Conservation (phyloP, 1,284 basidiomycete genomes). For the Afroboletus lepidellus region DNA sequence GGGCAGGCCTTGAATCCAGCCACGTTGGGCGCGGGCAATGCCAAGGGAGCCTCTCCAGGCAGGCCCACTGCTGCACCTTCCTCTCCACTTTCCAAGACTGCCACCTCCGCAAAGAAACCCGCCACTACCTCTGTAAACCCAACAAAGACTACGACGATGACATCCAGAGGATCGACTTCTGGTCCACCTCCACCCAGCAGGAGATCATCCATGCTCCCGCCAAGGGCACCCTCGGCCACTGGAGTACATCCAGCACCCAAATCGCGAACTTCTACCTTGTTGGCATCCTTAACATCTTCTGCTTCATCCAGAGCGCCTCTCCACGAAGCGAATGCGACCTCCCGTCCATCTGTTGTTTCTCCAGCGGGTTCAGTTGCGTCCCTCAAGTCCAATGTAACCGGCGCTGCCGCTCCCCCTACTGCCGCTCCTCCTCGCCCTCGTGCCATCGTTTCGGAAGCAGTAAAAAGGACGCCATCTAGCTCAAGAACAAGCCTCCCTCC, state of each 20-base stretch:
- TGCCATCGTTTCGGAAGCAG: conserved; percentile 53
- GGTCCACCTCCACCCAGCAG: conserved; percentile 38
- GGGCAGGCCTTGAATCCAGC: conserved; percentile 63
- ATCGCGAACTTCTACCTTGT: conserved; percentile 31
- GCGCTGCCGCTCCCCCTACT: conserved; percentile 10
- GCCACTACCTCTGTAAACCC: conserved; percentile 40
- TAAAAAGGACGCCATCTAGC: conserved; percentile 43
- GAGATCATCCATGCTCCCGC: conserved; percentile 48
- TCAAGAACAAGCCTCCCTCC: conserved; percentile 40
- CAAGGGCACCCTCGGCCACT: conserved; percentile 35
- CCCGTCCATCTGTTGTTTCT: conserved; percentile 51
- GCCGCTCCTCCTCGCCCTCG: conserved; percentile 42
- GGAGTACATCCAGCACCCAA: conserved; percentile 30
- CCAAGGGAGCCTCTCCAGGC: conserved; percentile 51
- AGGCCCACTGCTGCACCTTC: conserved; percentile 37
- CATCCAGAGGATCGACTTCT: conserved; percentile 35
- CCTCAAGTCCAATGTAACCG: conserved; percentile 34
- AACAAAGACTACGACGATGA: conserved; percentile 43
- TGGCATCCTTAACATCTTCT: conserved; percentile 38
- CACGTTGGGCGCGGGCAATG: conserved; percentile 59
- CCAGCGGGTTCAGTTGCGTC: conserved; percentile 44
- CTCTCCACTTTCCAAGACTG: conserved; percentile 36
- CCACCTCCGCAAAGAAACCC: conserved; percentile 49
- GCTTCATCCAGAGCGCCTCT: conserved; percentile 36
- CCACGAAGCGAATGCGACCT: conserved; percentile 37